Percentiles rank a stretch among this genome's conserved stretches.
These are phyloP conservation scores for Mortierella sp. DNA, from an alignment of 371 early-diverging fungal genomes.

Conservation along the genomic window DNA sequence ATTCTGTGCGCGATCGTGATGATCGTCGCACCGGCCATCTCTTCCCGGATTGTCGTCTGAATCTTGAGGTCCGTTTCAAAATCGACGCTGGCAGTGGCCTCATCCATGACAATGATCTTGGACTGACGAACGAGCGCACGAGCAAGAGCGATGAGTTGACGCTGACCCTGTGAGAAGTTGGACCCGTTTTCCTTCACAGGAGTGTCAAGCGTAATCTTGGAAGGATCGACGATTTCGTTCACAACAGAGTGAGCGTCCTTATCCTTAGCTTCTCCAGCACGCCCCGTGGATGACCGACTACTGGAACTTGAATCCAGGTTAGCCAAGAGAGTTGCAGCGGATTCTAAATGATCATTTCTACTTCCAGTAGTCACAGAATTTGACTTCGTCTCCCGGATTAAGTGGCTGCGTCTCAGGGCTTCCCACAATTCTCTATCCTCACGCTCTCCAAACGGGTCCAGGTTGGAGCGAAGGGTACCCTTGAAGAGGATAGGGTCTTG, in stretches of 20 bases:
- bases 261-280: not conserved
- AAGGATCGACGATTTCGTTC: constrained; percentile 29
- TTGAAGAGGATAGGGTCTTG: constrained; percentile 77
- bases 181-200: constrained; percentile 74
- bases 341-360: constrained; percentile 28
- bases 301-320: constrained; percentile 5
- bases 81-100: constrained; percentile 88
- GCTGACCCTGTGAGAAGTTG: constrained; percentile 84
- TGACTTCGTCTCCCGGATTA: constrained; percentile 38
- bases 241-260: not conserved
- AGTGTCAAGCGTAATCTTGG: constrained; percentile 61
- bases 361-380: constrained; percentile 12
- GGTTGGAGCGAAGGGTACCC: constrained; percentile 74
- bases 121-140: constrained; percentile 78
- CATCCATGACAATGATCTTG: constrained; percentile 80
- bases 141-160: constrained; percentile 84
- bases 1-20: constrained; percentile 79
- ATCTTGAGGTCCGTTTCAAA: constrained; percentile 71
- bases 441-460: constrained; percentile 76
- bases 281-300: too few relatives aligned
- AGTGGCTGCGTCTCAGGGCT: constrained; percentile 61
- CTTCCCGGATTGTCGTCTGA: constrained; percentile 77
- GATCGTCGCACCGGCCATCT: constrained; percentile 66
- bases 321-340: constrained; percentile 18
- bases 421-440: constrained; percentile 76